Evolutionary conservation across 306 rosid species (phyloP).

Genomic region (Ochetophila trinervis): DNA sequence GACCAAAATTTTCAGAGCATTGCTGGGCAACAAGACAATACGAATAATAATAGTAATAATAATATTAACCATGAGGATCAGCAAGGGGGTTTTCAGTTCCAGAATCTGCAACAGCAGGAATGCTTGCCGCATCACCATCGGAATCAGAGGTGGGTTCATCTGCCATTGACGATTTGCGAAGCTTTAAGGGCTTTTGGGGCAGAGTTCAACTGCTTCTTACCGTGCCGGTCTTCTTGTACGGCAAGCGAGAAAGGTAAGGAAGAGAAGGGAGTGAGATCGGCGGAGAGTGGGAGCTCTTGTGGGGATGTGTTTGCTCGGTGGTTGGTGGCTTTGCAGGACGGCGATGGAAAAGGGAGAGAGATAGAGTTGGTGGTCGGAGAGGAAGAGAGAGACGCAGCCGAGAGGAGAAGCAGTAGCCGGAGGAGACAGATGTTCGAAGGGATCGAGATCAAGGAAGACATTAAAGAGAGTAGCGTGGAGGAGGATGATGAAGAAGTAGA

Average conservation of each 20-base stretch:
- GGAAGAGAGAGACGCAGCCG: conserved; percentile 25
- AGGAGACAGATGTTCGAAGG: conserved; percentile 75
- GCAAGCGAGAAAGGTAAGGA: conserved; percentile 45
- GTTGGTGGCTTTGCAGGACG: conserved; percentile 77
- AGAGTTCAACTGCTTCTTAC: conserved; percentile 81
- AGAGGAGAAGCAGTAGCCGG: conserved; percentile 27
- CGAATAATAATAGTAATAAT: no score
- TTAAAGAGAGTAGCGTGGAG: conserved; percentile 19
- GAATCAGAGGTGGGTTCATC: conserved; percentile 84
- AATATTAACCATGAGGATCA: neutral
- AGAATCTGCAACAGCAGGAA: conserved; percentile 49
- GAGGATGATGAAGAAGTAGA: conserved; percentile 60
- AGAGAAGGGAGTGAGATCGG: conserved; percentile 27
- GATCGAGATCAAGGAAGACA: conserved; percentile 52
- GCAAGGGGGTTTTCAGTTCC: conserved; percentile 29
- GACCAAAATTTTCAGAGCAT: conserved; percentile 15
- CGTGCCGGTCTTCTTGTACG: conserved; percentile 68
- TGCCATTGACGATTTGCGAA: conserved; percentile 84
- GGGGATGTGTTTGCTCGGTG: conserved; percentile 69
- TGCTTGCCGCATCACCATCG: conserved; percentile 48
- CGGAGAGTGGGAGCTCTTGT: conserved; percentile 50
- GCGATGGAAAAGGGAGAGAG: conserved; percentile 56
- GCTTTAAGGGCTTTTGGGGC: conserved; percentile 64
- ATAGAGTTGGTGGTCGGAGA: conserved; percentile 59
- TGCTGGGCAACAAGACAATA: neutral